Evolutionary conservation across 2,329 filamentous ascomycete species (phyloP).

Genomic region (Hirsutella rhossiliensis): DNA sequence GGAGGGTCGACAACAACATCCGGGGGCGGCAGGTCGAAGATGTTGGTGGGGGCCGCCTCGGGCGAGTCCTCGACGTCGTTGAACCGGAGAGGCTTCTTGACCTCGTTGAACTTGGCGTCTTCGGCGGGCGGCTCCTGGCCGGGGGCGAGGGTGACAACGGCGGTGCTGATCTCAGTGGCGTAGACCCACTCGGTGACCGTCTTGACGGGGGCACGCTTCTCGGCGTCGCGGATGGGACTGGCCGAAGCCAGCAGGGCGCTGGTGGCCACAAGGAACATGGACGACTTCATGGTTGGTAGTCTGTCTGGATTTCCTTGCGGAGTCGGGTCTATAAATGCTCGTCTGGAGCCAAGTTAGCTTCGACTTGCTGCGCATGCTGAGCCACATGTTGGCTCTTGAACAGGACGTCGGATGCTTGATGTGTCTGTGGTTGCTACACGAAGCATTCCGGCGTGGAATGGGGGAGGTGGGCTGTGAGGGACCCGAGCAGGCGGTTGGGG

Average conservation of each 20-base stretch:
- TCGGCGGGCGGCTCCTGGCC: constrained; percentile 9
- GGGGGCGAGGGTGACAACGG: constrained; percentile 30
- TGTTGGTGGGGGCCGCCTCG: not conserved
- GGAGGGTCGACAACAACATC: too few relatives aligned
- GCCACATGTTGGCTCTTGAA: not conserved
- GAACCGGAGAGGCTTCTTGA: not conserved
- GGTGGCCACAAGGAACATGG: constrained; percentile 30
- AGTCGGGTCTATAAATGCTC: not conserved
- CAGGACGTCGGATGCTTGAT: too few relatives aligned
- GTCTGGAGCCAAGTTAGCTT: not conserved
- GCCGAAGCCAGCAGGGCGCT: constrained; percentile 34
- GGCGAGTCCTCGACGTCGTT: not conserved
- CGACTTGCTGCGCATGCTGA: not conserved
- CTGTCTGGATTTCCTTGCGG: not conserved
- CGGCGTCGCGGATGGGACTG: constrained; percentile 29
- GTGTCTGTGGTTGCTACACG: too few relatives aligned
- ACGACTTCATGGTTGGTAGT: constrained; percentile 34
- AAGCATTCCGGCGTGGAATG: too few relatives aligned
- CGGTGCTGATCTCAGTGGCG: constrained; percentile 21
- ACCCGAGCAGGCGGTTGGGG: too few relatives aligned
- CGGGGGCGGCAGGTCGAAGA: too few relatives aligned
- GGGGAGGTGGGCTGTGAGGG: too few relatives aligned
- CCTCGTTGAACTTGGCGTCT: not conserved
- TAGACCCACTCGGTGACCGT: constrained; percentile 27
- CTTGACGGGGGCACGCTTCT: constrained; percentile 1